These are phyloP conservation scores for Pleurotus citrinopileatus DNA, from an alignment of 768 basidiomycete species.

Conservation along the genomic window DNA sequence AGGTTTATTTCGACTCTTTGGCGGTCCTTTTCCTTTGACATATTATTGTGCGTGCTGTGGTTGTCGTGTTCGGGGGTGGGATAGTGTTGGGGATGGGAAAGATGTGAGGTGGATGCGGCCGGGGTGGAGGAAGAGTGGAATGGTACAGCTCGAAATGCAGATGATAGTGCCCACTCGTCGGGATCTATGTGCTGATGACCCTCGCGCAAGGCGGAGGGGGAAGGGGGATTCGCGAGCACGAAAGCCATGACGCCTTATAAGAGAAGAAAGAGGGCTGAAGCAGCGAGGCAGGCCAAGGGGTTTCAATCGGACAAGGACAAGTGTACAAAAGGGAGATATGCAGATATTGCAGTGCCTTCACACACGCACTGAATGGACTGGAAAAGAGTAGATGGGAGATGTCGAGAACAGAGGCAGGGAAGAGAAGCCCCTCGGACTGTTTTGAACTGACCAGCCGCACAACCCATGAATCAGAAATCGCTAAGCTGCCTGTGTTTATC, in stretches of 20 bases:
- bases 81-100: background rate
- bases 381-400: background rate
- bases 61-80: conserved; percentile 1
- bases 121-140: conserved; percentile 5
- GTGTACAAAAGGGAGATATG: background rate
- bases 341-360: conserved; percentile 3
- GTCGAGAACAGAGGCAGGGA: background rate
- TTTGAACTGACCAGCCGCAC: background rate
- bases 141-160: conserved; percentile 3
- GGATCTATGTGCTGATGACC: background rate
- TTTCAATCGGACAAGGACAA: background rate
- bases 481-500: conserved; percentile 6
- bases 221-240: conserved; percentile 5
- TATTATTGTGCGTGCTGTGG: conserved; percentile 26
- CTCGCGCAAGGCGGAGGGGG: background rate
- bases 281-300: background rate
- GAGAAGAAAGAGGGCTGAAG: background rate
- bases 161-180: conserved; percentile 7
- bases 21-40: conserved; percentile 42
- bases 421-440: background rate
- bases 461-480: too few relatives aligned
- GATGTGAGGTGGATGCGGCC: background rate
- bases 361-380: too few relatives aligned
- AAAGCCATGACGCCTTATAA: conserved; percentile 4
- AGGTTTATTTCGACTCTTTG: conserved; percentile 76